Base-by-base conservation (phyloP, 129 eudicot species). In the Pittosporum tobira region DNA sequence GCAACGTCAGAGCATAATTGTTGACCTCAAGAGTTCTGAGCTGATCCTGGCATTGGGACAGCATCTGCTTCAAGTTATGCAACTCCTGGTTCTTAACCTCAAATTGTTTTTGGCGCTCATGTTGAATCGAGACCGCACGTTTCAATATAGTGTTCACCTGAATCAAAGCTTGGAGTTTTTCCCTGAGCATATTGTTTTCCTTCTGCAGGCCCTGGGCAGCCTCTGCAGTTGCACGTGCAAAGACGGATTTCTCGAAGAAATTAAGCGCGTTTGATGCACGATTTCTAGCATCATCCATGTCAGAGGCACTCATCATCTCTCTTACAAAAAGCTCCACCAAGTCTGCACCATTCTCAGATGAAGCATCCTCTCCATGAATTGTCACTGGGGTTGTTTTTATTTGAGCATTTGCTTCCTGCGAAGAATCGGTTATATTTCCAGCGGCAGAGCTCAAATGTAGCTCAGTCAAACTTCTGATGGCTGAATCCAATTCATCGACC, bases 21-120 rank as follows among this genome's bases (percentile, higher is more conserved):
- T 85, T 82, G 50, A 90, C 97, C 97, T 90, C 97, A 57, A 90
- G 95, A 20, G 84, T 85, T 64, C 94, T 73, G 20, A 90, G 58
- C 68, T 83, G 97, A 70, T 90, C 95, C 71, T 90, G 97, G 81
- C 83, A 90, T 73, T 90, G 94, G 51, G 94, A 80, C 5, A 80
- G 79, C 76, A 85, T 71, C 77, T 90, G 97, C 63, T 85, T 90
- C 21, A 90, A 76, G 66, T 79, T 82, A 61, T 90, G 78, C 67
- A 85, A 47, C 71, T 90, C 94, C 42, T 77, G 80, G 43, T 84
- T 81, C 60, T 66, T 80, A 31, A 81, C 94, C 46, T 82, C 97
- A 37, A 71, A 80, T 52, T 85, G 95, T 31, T 90, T 90, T 48
- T 90, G 97, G 6, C 94, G 80, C 51, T 90, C 94, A 68, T 90